A percentile compares a stretch with the other conserved stretches of the same genome.
Evolutionary conservation across 2,329 filamentous ascomycete genomes (phyloP).

Genomic region (Pseudogymnoascus sp.): DNA sequence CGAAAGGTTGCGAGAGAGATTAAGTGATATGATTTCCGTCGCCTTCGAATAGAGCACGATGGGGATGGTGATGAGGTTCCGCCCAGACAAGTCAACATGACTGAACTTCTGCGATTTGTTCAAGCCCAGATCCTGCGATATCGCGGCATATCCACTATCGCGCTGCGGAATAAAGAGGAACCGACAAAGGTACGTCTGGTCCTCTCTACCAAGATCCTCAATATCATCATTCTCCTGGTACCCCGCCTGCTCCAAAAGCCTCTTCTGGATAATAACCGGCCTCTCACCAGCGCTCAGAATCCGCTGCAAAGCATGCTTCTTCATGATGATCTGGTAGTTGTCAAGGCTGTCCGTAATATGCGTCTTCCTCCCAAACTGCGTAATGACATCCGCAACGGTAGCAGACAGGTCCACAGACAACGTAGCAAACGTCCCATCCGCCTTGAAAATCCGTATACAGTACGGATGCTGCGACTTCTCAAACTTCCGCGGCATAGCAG

Average conservation of each 20-base stretch:
- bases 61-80: constrained; percentile 89
- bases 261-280: constrained; percentile 85
- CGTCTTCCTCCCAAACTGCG: constrained; percentile 90
- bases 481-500: constrained; percentile 56
- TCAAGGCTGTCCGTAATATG: constrained; percentile 83
- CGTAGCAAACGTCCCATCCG: constrained; percentile 89
- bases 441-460: constrained; percentile 91
- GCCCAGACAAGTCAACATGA: constrained; percentile 84
- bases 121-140: constrained; percentile 67
- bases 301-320: constrained; percentile 81
- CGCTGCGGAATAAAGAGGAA: constrained; percentile 91
- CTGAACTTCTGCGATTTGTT: constrained; percentile 83
- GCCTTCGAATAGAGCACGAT: constrained; percentile 90
- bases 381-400: constrained; percentile 77
- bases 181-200: constrained; percentile 93
- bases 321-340: constrained; percentile 93
- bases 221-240: constrained; percentile 81
- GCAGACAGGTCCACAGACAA: constrained; percentile 78
- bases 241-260: constrained; percentile 81
- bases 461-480: constrained; percentile 73
- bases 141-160: constrained; percentile 71
- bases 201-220: constrained; percentile 89
- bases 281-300: constrained; percentile 73
- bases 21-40: constrained; percentile 86
- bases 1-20: constrained; percentile 85